These are phyloP conservation scores for Hyparrhenia diplandra DNA, from an alignment of 176 grass and related monocot species.

Conservation along the genomic window DNA sequence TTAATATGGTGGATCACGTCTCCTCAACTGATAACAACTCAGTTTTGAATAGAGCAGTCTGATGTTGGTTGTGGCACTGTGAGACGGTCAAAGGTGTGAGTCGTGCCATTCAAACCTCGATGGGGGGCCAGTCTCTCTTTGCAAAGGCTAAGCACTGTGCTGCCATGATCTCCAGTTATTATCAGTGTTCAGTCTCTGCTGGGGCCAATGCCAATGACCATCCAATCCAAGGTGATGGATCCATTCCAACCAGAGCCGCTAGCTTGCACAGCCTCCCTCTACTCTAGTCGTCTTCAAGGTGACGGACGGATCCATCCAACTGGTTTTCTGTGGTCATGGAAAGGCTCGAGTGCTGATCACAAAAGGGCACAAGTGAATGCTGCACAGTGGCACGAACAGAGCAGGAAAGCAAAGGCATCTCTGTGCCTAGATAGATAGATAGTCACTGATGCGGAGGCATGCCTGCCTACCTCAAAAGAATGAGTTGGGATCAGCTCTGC, in stretches of 20 bases:
- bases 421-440: not conserved
- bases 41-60: not conserved
- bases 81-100: slow-evolving; percentile 39
- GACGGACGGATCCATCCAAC: slow-evolving; percentile 26
- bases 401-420: slow-evolving; percentile 6
- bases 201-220: slow-evolving; percentile 18
- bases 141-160: slow-evolving; percentile 23
- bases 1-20: not conserved
- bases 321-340: slow-evolving; percentile 27
- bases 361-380: slow-evolving; percentile 30
- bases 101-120: slow-evolving; percentile 26
- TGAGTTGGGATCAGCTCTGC: slow-evolving; percentile 14
- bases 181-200: slow-evolving; percentile 12
- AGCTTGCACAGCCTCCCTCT: slow-evolving; percentile 3
- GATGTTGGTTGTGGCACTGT: slow-evolving; percentile 31
- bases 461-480: slow-evolving; percentile 46
- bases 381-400: slow-evolving; percentile 21
- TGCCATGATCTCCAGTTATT: slow-evolving; percentile 37
- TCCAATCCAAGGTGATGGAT: slow-evolving; percentile 9
- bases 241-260: slow-evolving; percentile 1
- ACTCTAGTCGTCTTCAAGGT: slow-evolving; percentile 8
- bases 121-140: slow-evolving; percentile 18
- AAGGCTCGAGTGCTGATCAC: slow-evolving; percentile 29
- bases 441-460: slow-evolving; percentile 24
- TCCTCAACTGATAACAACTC: not conserved